A percentile compares a stretch with the other conserved stretches of the same genome.
phyloP scores from a whole-genome alignment of 768 basidiomycete genomes.

The Artomyces pyxidatus region DNA sequence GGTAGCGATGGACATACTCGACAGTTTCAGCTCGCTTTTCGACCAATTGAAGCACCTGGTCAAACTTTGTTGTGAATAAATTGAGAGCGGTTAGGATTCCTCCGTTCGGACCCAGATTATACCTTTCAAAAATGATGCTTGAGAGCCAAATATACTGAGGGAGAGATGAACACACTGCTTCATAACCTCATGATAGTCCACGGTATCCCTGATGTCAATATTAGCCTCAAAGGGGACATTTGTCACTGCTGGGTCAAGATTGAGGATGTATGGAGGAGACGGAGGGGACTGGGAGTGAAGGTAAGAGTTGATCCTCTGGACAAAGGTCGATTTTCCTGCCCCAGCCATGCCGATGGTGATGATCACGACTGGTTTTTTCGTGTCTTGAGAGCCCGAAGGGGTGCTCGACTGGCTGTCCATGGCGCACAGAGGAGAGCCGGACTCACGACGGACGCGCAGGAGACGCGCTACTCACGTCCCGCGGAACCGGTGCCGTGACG shows the following conservation, averaged over 20 bases:
- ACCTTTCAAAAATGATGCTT: conserved; percentile 39
- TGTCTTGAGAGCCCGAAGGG: not conserved
- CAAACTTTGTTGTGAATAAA: conserved; percentile 97
- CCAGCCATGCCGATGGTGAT: conserved; percentile 96
- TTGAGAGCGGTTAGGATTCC: conserved; percentile 96
- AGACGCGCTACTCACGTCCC: no score
- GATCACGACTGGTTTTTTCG: conserved; percentile 65
- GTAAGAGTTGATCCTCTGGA: conserved; percentile 90
- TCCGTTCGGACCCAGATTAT: conserved; percentile 97
- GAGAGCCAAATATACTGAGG: conserved; percentile 8
- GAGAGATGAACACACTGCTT: conserved; percentile 75
- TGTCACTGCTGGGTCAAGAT: conserved; percentile 94
- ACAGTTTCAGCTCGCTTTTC: conserved; percentile 86
- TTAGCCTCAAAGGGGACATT: conserved; percentile 91
- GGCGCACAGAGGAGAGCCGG: no score
- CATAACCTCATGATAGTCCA: conserved; percentile 98
- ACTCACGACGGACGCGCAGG: no score
- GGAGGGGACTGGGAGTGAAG: conserved; percentile 60
- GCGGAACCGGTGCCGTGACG: not conserved
- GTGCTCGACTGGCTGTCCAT: not conserved
- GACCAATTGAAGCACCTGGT: conserved; percentile 86
- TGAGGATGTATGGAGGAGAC: conserved; percentile 88
- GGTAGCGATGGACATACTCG: conserved; percentile 53
- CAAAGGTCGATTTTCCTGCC: conserved; percentile 95
- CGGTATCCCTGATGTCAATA: conserved; percentile 96